Evolutionary conservation across 495 filamentous ascomycete species (phyloP), one percentile per base, ranked within the genome.

Genomic region (Aspergillus sclerotiicarbonarius): DNA sequence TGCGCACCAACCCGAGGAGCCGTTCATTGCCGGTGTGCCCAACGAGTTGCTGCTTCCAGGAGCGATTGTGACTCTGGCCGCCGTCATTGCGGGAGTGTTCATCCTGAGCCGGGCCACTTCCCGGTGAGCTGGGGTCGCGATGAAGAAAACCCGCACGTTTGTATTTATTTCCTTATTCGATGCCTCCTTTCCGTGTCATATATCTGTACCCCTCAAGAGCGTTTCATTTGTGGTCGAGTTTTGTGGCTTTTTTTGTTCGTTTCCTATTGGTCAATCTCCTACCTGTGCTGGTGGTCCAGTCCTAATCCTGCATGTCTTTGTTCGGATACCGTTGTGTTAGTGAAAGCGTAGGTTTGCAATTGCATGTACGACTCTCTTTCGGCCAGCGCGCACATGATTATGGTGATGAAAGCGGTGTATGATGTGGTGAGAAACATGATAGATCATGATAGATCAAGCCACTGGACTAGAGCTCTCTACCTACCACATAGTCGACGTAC

Each of bases 31-130:
- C 12, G 94, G 94, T 45, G 87, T 99, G 53, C 92, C 94, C 15
- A 99, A 99, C 66, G 94, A 99, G 59, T 75, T 97, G 45, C 78
- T 99, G 21, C 81, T 99, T 21, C 95, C 94, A 0, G 94, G 94
- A 56, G 94, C 95, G 18, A 90, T 98, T 69, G 91, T 91, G n/a
- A 91, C 91, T 10, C 73, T 99, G 62, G 95, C 94, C 8, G 91
- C 94, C 18, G 92, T 96, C 19, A 96, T 99, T 76, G 82, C 90
- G 16, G 91, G 87, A 50, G 93, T 97, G 19, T 98, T 98, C 78
- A 82, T 90, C n/a, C 80, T 98, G 62, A 87, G 91, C 56, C 85
- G 94, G 53, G 76, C 86, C 43, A 88, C 84, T 19, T 86, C 81
- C 58, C 80, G 87, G 67, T 92, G 75, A 80, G 67, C 18, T 7